Base-by-base conservation (phyloP, 2,329 filamentous ascomycete species). In the Fusarium sp. region DNA sequence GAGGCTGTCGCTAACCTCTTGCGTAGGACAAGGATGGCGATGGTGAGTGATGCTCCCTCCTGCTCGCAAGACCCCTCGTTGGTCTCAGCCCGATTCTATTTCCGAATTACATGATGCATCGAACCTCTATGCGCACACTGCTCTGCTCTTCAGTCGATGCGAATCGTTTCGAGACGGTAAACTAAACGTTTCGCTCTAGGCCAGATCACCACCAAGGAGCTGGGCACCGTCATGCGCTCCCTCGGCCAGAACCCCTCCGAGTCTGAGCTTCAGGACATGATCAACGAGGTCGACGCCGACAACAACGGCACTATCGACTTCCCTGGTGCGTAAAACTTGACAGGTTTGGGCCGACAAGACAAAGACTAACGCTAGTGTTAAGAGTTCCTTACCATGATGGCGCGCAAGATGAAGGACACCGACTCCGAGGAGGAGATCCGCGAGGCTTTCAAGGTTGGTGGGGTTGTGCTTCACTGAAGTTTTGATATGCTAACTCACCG, bases 371-470 rank as follows among this genome's bases (percentile, higher is more conserved):
- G 67, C 14, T 37, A 31, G 22, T 31, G n/a, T 24, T 52, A 80
- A 96, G 94, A 96, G 82, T 96, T 96, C 85, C 88, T 96, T 71
- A 96, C 94, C 74, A 96, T 96, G 94, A 96, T 96, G 94, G 94
- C 94, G 70, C 91, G 94, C 81, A 96, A 96, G 87, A 96, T 96
- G 94, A 96, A 96, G 89, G 94, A 96, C 80, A 96, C 94, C 77
- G 94, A 96, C 82, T 96, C 93, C 58, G 94, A 96, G 85, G 94
- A 96, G 86, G 94, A 96, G 84, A 96, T 96, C 78, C 91, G 94
- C 79, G 94, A 96, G 84, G 93, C 93, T 16, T 96, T 96, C 90
- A 95, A 95, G 89, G 93, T 94, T 63, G 18, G 73, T 37, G 69
- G 14, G 9, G 9, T n/a, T 18, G 13, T n/a, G n/a, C 38, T 57